Evolutionary conservation across 176 grass and related monocot genomes (phyloP).

Genomic region (Aegilops umbellulata): DNA sequence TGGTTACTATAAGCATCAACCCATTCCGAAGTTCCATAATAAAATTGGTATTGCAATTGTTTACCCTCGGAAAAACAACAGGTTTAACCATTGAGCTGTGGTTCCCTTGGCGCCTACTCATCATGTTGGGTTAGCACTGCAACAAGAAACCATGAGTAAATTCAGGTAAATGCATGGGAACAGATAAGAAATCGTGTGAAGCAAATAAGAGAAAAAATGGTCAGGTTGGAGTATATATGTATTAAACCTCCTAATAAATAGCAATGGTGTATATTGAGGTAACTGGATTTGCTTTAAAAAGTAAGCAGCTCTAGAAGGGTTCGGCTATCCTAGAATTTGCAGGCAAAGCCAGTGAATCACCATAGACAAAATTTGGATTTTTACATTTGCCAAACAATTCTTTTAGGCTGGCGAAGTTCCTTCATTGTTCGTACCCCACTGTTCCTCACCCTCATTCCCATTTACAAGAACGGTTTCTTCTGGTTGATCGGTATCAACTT

Average conservation of each 20-base stretch:
- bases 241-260: background rate
- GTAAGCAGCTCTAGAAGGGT: background rate
- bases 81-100: background rate
- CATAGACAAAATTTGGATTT: conserved; percentile 47
- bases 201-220: background rate
- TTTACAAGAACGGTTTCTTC: conserved; percentile 75
- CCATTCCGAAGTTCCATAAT: background rate
- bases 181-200: background rate
- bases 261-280: background rate
- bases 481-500: conserved; percentile 63
- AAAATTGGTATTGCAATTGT: background rate
- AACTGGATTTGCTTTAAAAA: background rate
- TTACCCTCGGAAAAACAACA: conserved; percentile 3
- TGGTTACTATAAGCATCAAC: conserved; percentile 1
- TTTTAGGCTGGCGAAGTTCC: conserved; percentile 51
- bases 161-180: background rate
- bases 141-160: background rate
- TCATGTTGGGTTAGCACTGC: conserved; percentile 51
- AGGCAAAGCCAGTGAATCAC: conserved; percentile 40
- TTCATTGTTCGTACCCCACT: conserved; percentile 73
- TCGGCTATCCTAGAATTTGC: conserved; percentile 11
- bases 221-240: background rate
- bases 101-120: conserved; percentile 24
- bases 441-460: conserved; percentile 91
- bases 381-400: conserved; percentile 41